Base-by-base conservation (phyloP, 2,329 filamentous ascomycete species). In the Pseudogymnoascus sp. region DNA sequence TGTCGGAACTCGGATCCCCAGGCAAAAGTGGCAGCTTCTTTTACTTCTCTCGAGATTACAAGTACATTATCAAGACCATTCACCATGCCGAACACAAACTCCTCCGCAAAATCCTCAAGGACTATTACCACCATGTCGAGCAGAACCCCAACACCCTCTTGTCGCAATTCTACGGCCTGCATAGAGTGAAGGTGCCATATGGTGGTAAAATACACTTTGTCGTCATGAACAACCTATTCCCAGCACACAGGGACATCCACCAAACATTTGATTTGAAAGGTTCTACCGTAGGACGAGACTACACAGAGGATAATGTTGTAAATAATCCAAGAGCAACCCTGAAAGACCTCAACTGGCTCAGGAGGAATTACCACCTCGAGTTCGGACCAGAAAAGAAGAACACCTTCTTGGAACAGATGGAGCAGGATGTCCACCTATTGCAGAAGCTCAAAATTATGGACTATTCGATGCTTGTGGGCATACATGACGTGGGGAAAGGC, bases 21-120 rank as follows among this genome's bases (percentile, higher is more conserved):
- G 94, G 94, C 64, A 99, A 99, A 80, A 97, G 92, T 74, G 94
- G 94, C 67, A 97, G 92, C 75, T 99, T 99, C 79, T 99, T 99
- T 78, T 99, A 99, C 80, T 99, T 97, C 78, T 97, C 94, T 58
- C 84, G 94, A 71, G 94, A 99, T 77, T 99, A 99, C 82, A 97
- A 97, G 77, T 99, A 99, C 78, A 99, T 99, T 77, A 99, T 99
- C 83, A 99, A 99, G 78, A 99, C 94, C 21, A 97, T 99, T 68
- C 94, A 99, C 74, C 94, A 97, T 71, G 86, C 86, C 69, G 94
- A 99, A 75, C 90, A 93, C 79, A 92, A 92, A 71, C 92, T 93
- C 67, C 81, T 95, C 59, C 82, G 90, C 60, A 92, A 88, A 75
- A 90, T 93, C 63, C 78, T 95, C 63, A 91, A 88, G 72, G 90